These are phyloP conservation scores for Tuber microsphaerosporum DNA, from an alignment of 495 filamentous ascomycete species.

Conservation along the genomic window DNA sequence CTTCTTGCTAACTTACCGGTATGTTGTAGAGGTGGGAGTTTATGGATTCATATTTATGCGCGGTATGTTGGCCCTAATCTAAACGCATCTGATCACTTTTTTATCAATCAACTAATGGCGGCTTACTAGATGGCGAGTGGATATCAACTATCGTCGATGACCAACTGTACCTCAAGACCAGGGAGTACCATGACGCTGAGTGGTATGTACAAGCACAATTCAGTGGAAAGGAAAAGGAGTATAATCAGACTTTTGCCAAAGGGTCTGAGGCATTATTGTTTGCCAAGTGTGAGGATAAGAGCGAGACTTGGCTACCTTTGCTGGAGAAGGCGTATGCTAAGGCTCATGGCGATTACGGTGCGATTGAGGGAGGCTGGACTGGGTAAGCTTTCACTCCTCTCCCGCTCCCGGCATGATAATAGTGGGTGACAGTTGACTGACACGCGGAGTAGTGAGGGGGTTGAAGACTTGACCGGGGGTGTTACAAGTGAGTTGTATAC, in stretches of 20 bases:
- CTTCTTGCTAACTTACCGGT: slow-evolving; percentile 1
- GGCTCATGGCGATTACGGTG: slow-evolving; percentile 60
- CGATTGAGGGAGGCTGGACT: slow-evolving; percentile 78
- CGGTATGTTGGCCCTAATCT: slow-evolving; percentile 44
- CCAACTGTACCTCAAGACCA: slow-evolving; percentile 33
- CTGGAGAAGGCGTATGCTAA: slow-evolving; percentile 97
- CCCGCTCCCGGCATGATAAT: slow-evolving; percentile 4
- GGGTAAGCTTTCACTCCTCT: slow-evolving; percentile 47
- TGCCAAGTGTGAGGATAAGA: slow-evolving; percentile 48
- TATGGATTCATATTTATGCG: slow-evolving; percentile 93
- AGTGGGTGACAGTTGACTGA: neutral
- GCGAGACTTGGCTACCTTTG: slow-evolving; percentile 91
- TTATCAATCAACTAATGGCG: neutral
- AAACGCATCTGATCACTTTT: neutral
- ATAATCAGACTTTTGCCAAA: no score
- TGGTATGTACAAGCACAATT: no score
- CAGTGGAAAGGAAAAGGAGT: no score
- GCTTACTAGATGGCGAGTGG: neutral
- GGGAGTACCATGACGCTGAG: no score
- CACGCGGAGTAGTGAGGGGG: slow-evolving; percentile 57
- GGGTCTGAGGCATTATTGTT: no score
- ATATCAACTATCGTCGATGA: no score
- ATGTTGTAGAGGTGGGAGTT: slow-evolving; percentile 57
- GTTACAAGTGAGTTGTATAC: slow-evolving; percentile 76
- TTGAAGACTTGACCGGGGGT: slow-evolving; percentile 89